These are phyloP conservation scores for Clarireedia homoeocarpa DNA, from an alignment of 2,329 filamentous ascomycete species.

Conservation along the genomic window DNA sequence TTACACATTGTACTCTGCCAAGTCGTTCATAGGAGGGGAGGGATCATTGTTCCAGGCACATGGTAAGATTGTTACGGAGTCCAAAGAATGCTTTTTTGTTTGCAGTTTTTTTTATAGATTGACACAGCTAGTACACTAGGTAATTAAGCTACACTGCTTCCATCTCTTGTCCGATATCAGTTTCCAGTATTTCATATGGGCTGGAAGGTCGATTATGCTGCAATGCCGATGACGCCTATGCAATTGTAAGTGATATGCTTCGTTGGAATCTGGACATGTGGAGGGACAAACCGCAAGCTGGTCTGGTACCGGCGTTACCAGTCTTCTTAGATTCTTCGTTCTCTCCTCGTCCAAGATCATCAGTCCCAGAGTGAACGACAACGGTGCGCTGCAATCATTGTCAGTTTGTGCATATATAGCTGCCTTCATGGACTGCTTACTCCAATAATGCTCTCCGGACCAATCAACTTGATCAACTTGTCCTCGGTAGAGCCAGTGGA, in stretches of 20 bases:
- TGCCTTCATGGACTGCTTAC: conserved; percentile 39
- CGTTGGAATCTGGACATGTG: no score
- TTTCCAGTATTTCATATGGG: neutral
- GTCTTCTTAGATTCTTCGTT: conserved; percentile 97
- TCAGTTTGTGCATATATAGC: conserved; percentile 18
- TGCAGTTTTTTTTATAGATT: neutral
- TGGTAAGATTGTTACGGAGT: neutral
- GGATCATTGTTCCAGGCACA: neutral
- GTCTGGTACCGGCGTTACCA: conserved; percentile 86
- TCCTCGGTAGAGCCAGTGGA: conserved; percentile 73
- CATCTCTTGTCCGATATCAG: neutral
- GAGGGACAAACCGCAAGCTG: conserved; percentile 67
- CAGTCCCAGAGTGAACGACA: conserved; percentile 89
- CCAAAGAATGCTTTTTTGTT: neutral
- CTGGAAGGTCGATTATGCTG: conserved; percentile 45
- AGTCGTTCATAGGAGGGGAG: no score
- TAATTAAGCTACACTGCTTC: neutral
- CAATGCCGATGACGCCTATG: conserved; percentile 80
- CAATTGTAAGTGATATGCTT: conserved; percentile 7
- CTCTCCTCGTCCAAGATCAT: conserved; percentile 89
- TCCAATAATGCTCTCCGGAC: conserved; percentile 88
- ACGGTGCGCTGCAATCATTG: conserved; percentile 64
- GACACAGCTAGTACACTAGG: neutral
- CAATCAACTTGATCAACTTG: conserved; percentile 88
- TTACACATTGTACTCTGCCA: no score